Base-by-base conservation (phyloP, 1,139 yeast species). In the Lodderomyces margitis region DNA sequence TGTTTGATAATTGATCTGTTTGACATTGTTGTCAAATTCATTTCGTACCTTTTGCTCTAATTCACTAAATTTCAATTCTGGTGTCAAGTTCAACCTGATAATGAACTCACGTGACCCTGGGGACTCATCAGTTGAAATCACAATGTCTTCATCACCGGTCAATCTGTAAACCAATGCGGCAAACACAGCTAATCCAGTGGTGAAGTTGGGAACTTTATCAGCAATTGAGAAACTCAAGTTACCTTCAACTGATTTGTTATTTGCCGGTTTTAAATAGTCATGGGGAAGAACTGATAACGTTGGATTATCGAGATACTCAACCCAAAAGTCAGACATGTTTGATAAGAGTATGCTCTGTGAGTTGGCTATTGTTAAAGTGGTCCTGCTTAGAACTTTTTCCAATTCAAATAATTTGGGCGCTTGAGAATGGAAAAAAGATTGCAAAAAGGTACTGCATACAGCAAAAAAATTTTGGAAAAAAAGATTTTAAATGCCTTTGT, bases 111-210 rank as follows among this genome's bases (percentile, higher is more conserved):
- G 59, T 21, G 58, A 57, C 8, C 58, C 55, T 19, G 68, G 62
- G 34, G 64, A 58, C 12, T 72, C 62, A 46, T 81, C 81, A 1
- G 94, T 80, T 21, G 95, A 88, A 47, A 92, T 66, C n/a, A 86
- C 83, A 41, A 92, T 81, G 56, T 92, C 98, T 50, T 89, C 97
- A 58, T 92, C 98, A 21, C 97, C 98, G 4, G 97, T 85, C 42
- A 87, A 70, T 58, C 98, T 76, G 62, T 78, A 83, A 31, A 87
- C 74, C 44, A 92, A 70, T 2, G 84, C 79, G 21, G 84, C 80
- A 66, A 83, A 87, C 1, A 78, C 78, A n/a, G 95, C 70, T 45
- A 88, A 71, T 0, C 83, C 81, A 16, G 75, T 62, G 23, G 73
- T 59, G 58, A 83, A 86, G 3, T 46, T 41, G 3, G 44, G 37